Conservation (phyloP, 2,329 filamentous ascomycete genomes). For the Phoma sp. region DNA sequence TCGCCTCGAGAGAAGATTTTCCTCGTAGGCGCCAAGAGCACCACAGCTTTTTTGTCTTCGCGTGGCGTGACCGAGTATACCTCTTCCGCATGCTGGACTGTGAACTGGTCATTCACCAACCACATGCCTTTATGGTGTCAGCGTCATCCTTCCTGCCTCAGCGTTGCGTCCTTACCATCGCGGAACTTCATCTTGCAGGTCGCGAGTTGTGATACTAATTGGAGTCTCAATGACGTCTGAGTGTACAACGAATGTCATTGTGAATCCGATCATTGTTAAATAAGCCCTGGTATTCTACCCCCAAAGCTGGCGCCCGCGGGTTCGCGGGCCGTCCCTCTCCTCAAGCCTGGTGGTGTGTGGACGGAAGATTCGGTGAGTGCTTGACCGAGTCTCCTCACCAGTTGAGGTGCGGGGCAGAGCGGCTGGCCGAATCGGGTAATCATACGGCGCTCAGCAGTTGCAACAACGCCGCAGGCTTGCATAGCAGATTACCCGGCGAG, state of each 20-base stretch:
- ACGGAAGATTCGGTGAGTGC: slow-evolving; percentile 31
- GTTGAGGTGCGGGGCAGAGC: slow-evolving; percentile 14
- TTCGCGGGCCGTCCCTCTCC: slow-evolving; percentile 27
- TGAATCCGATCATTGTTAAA: slow-evolving; percentile 5
- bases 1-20: slow-evolving; percentile 63
- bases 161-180: slow-evolving; percentile 54
- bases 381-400: slow-evolving; percentile 23
- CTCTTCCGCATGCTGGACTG: slow-evolving; percentile 71
- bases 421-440: slow-evolving; percentile 5
- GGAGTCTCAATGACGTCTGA: slow-evolving; percentile 11
- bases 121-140: slow-evolving; percentile 61
- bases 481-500: background rate
- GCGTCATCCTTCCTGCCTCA: background rate
- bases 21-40: slow-evolving; percentile 64
- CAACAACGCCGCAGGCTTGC: background rate
- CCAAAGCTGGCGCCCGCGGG: slow-evolving; percentile 18
- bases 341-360: slow-evolving; percentile 21
- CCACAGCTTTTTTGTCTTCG: slow-evolving; percentile 55
- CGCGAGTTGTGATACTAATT: background rate
- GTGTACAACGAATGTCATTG: background rate
- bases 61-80: slow-evolving; percentile 61
- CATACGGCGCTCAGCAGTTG: background rate
- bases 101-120: slow-evolving; percentile 66
- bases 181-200: slow-evolving; percentile 62
- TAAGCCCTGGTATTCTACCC: background rate